Conservation (phyloP, 2,329 filamentous ascomycete species). For the Clarireedia sp. region DNA sequence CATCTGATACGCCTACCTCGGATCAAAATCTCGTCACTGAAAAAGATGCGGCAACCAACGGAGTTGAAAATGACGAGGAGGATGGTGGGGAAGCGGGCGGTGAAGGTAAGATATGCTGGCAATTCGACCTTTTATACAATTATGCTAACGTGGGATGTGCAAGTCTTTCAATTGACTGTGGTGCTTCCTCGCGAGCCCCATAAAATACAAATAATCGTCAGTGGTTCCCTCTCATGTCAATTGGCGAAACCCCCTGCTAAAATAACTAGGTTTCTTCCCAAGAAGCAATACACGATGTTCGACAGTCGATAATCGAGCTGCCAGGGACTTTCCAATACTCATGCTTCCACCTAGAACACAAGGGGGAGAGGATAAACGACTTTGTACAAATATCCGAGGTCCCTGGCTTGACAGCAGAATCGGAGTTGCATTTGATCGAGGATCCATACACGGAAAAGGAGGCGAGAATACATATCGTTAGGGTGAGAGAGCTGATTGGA, state of each 20-base stretch:
- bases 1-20: constrained; percentile 12
- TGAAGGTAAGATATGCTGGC: constrained; percentile 24
- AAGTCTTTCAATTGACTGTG: constrained; percentile 60
- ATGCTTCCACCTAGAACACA: constrained; percentile 94
- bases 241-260: constrained; percentile 18
- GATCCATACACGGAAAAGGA: constrained; percentile 99
- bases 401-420: constrained; percentile 64
- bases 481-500: constrained; percentile 86
- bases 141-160: constrained; percentile 14
- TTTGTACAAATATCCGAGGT: constrained; percentile 90
- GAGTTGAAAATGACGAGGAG: constrained; percentile 19
- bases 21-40: constrained; percentile 5
- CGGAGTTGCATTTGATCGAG: constrained; percentile 75
- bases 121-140: neutral
- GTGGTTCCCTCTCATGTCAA: constrained; percentile 26
- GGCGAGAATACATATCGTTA: constrained; percentile 85
- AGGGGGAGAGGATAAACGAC: constrained; percentile 85
- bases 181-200: constrained; percentile 72
- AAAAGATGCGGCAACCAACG: constrained; percentile 13
- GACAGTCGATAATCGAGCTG: constrained; percentile 90
- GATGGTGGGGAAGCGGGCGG: constrained; percentile 22
- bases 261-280: constrained; percentile 67
- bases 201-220: constrained; percentile 79
- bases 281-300: constrained; percentile 95
- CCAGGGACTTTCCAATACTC: constrained; percentile 94